Conservation (phyloP, 179 eudicot species). For the Silene noctiflora region DNA sequence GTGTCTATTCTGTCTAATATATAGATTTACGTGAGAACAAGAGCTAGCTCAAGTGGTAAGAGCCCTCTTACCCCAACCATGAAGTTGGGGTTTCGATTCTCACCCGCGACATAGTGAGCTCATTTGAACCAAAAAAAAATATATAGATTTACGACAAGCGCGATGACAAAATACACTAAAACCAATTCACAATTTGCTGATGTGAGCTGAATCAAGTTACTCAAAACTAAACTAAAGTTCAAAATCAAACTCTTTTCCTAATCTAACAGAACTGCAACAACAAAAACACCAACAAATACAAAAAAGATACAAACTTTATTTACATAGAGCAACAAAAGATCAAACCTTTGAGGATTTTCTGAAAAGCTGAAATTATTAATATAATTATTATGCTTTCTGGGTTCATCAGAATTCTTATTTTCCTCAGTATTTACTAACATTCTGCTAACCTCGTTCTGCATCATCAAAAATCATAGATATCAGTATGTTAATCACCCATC, state of each 20-base stretch:
- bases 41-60: too few species aligned
- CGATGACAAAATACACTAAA: background rate
- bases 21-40: too few species aligned
- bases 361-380: constrained; percentile 6
- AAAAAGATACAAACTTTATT: constrained; percentile 10
- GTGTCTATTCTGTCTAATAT: too few species aligned
- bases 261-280: background rate
- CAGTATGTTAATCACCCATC: background rate
- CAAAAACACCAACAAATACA: background rate
- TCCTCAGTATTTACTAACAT: constrained; percentile 25
- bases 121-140: too few species aligned
- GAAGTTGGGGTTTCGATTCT: too few species aligned
- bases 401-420: constrained; percentile 9
- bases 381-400: constrained; percentile 22
- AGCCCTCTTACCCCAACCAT: too few species aligned
- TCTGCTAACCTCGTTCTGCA: constrained; percentile 25
- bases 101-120: too few species aligned
- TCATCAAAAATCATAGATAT: background rate
- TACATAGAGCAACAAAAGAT: background rate
- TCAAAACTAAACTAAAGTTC: too few species aligned
- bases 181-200: too few species aligned
- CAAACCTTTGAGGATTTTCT: constrained; percentile 25
- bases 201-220: too few species aligned
- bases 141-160: too few species aligned
- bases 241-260: background rate